Evolutionary conservation across 345 rosid species (phyloP), one percentile per base, ranked within the genome.

Genomic region (Pugionium dolabratum): DNA sequence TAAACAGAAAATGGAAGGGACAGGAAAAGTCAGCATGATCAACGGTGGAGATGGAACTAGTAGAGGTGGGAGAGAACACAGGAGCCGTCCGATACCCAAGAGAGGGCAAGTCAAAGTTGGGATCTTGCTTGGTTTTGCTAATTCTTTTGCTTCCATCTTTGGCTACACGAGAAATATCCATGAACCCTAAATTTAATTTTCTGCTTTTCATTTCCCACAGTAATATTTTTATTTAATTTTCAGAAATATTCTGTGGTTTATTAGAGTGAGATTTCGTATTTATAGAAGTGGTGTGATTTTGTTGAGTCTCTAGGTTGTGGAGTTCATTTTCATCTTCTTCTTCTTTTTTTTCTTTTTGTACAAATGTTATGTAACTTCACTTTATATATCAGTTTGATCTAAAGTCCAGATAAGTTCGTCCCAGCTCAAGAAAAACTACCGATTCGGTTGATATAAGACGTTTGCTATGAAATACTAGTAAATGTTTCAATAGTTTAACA

Each of bases 61-160:
- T 57, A 64, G 78, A 64, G 6, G 42, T 58, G 42, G 54, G 1
- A 28, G 76, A 73, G 53, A 66, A 7, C 5, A 62, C 9, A 43
- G 37, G n/a, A 42, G 83, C 78, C 90, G 96, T 67, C 84, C 67
- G 62, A 78, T 85, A 7, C 96, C 96, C 1, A 85, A 81, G 79
- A 83, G 96, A 77, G 92, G 96, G 1, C 84, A 76, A 59, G 86
- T 89, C 70, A 89, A 84, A 82, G 74, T 84, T 82, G 90, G 82
- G 3, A 79, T 89, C 34, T 73, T 82, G 27, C 69, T 82, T 54
- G 86, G 81, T 2, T 51, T 89, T 62, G 87, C 84, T 57, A 79
- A 82, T 45, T 59, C 83, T 35, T 58, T 89, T 50, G 87, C 85
- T 71, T 85, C 90, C 2, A 72, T 86, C 59, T 86, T 86, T 71